A percentile compares a stretch with the other conserved stretches of the same genome.
Evolutionary conservation across 2,329 filamentous ascomycete genomes (phyloP).

Genomic region (Arthrinium puccinioides): DNA sequence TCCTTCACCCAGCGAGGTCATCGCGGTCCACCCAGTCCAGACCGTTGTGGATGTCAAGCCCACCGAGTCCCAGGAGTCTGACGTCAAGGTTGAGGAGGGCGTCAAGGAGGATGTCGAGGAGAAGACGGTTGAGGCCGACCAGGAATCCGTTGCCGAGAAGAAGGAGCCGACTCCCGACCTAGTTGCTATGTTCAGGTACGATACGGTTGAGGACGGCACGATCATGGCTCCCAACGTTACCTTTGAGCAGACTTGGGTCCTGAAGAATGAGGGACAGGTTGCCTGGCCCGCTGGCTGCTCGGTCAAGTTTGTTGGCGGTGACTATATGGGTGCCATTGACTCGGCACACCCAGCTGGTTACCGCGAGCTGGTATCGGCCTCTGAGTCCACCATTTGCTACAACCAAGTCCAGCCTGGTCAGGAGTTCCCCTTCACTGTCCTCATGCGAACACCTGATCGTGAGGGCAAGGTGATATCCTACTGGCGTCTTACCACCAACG

Average conservation of each 20-base stretch:
- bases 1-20: slow-evolving; percentile 39
- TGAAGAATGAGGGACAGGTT: slow-evolving; percentile 73
- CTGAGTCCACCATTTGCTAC: slow-evolving; percentile 73
- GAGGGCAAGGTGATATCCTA: slow-evolving; percentile 83
- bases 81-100: slow-evolving; percentile 25
- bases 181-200: slow-evolving; percentile 61
- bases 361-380: slow-evolving; percentile 67
- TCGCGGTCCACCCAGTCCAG: slow-evolving; percentile 48
- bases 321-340: slow-evolving; percentile 93
- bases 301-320: slow-evolving; percentile 86
- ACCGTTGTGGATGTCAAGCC: slow-evolving; percentile 70
- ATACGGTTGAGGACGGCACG: slow-evolving; percentile 74
- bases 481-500: slow-evolving; percentile 83
- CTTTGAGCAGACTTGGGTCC: slow-evolving; percentile 87
- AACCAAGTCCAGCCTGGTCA: slow-evolving; percentile 65
- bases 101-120: slow-evolving; percentile 16
- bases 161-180: slow-evolving; percentile 24
- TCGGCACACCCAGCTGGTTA: slow-evolving; percentile 72
- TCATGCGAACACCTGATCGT: slow-evolving; percentile 72
- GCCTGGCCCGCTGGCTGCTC: slow-evolving; percentile 86
- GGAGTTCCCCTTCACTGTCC: slow-evolving; percentile 72
- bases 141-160: slow-evolving; percentile 11
- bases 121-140: slow-evolving; percentile 8
- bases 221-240: slow-evolving; percentile 60
- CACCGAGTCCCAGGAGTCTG: slow-evolving; percentile 29